Conservation (phyloP, 495 filamentous ascomycete species). For the Talaromyces liani region DNA sequence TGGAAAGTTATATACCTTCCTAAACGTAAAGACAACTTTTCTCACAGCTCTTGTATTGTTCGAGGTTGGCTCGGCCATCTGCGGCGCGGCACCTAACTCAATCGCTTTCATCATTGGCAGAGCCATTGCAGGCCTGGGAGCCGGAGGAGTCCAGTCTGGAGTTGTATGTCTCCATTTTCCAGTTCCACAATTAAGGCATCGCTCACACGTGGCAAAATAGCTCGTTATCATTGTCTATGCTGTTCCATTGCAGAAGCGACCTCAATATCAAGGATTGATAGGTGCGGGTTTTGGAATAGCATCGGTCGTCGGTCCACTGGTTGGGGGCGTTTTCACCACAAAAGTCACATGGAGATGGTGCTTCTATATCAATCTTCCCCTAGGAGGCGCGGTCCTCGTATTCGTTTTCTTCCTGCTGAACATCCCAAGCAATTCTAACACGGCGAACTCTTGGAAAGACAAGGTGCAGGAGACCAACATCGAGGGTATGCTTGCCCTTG, state of each 20-base stretch:
- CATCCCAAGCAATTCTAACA: slow-evolving; percentile 12
- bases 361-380: slow-evolving; percentile 51
- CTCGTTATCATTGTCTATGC: slow-evolving; percentile 34
- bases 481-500: slow-evolving; percentile 35
- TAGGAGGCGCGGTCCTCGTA: slow-evolving; percentile 37
- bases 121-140: slow-evolving; percentile 50
- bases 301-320: slow-evolving; percentile 28
- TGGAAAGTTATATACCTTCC: slow-evolving; percentile 54
- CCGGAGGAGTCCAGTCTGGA: slow-evolving; percentile 44
- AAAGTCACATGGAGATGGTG: slow-evolving; percentile 48
- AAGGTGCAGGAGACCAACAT: slow-evolving; percentile 41
- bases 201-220: neutral
- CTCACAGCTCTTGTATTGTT: slow-evolving; percentile 46
- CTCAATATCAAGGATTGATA: slow-evolving; percentile 39
- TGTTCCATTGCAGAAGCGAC: slow-evolving; percentile 35
- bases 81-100: slow-evolving; percentile 57
- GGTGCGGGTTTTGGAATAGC: slow-evolving; percentile 38
- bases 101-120: slow-evolving; percentile 55
- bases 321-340: slow-evolving; percentile 39
- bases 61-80: slow-evolving; percentile 60
- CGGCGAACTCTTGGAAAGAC: slow-evolving; percentile 8
- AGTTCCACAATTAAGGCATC: slow-evolving; percentile 45
- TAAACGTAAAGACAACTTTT: slow-evolving; percentile 2
- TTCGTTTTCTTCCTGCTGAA: slow-evolving; percentile 20
- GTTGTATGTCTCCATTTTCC: slow-evolving; percentile 52